These are phyloP conservation scores for Yamadazyma conglobata DNA, from an alignment of 1,139 yeast genomes.

Conservation along the genomic window DNA sequence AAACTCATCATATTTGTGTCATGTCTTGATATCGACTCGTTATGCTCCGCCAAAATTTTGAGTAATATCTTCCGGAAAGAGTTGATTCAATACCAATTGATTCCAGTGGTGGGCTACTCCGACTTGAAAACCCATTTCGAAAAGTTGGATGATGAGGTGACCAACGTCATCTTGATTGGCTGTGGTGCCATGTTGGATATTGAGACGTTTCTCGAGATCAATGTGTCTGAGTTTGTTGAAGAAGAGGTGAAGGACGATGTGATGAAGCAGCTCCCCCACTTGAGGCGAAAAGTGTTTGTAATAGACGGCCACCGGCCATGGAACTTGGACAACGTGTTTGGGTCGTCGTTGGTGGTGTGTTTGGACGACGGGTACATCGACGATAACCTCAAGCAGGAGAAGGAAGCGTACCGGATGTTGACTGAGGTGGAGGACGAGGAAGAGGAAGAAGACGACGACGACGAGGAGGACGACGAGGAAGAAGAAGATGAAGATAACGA, in stretches of 20 bases:
- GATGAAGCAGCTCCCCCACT: constrained; percentile 9
- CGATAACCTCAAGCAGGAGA: constrained; percentile 49
- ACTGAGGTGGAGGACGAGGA: constrained; percentile 27
- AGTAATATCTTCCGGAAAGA: constrained; percentile 71
- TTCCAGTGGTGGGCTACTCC: constrained; percentile 92
- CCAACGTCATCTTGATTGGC: constrained; percentile 77
- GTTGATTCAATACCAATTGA: constrained; percentile 79
- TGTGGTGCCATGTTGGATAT: constrained; percentile 95
- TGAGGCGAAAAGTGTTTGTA: constrained; percentile 54
- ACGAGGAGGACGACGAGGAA: constrained; percentile 26
- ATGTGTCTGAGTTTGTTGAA: constrained; percentile 41
- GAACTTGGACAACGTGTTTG: constrained; percentile 91
- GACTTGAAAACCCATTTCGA: constrained; percentile 66
- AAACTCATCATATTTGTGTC: constrained; percentile 86
- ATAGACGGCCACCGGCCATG: constrained; percentile 95
- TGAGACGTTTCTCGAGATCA: constrained; percentile 71
- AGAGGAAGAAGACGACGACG: constrained; percentile 23
- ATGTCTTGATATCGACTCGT: constrained; percentile 85
- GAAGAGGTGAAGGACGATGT: constrained; percentile 7
- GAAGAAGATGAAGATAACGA: constrained; percentile 35
- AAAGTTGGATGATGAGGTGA: constrained; percentile 70
- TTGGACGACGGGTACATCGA: constrained; percentile 83
- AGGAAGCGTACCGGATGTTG: constrained; percentile 52
- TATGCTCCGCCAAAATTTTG: constrained; percentile 83
- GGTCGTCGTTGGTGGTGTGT: constrained; percentile 75